A percentile compares a stretch with the other conserved stretches of the same genome.
Conservation (phyloP, 2,329 filamentous ascomycete genomes). For the Chaetothyriales sp. region DNA sequence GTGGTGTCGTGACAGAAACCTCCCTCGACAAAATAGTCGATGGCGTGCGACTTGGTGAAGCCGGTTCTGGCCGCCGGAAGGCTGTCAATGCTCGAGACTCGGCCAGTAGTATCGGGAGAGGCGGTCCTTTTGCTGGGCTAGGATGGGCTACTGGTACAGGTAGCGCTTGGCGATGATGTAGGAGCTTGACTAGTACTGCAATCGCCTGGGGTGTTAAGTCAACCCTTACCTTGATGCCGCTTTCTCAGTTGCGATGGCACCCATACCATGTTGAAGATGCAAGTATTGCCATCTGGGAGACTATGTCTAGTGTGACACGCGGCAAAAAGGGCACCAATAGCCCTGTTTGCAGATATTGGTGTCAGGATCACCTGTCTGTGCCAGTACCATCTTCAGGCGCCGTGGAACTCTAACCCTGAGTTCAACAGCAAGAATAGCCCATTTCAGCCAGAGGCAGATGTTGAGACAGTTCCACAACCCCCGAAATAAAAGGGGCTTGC, state of each 20-base stretch:
- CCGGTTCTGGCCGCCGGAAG: conserved; percentile 29
- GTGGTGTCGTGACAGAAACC: conserved; percentile 27
- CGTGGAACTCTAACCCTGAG: neutral
- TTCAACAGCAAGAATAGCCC: neutral
- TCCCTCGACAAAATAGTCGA: conserved; percentile 54
- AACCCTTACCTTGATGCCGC: neutral
- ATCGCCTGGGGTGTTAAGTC: neutral
- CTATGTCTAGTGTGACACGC: too few relatives aligned
- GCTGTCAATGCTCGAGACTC: conserved; percentile 30
- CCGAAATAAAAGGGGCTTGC: too few relatives aligned
- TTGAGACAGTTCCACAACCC: too few relatives aligned
- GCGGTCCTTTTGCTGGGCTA: conserved; percentile 15
- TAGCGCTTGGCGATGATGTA: conserved; percentile 15
- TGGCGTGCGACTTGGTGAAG: conserved; percentile 57
- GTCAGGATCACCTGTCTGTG: neutral
- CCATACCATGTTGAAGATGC: neutral
- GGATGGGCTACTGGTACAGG: conserved; percentile 16
- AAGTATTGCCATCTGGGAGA: neutral
- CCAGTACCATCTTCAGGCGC: neutral
- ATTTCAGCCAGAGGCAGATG: neutral
- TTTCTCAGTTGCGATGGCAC: neutral
- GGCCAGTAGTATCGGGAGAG: conserved; percentile 11
- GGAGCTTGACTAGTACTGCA: neutral
- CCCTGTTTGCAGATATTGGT: too few relatives aligned
- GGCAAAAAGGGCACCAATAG: too few relatives aligned